Evolutionary conservation across 345 rosid genomes (phyloP).

Genomic region (Ceriops tagal): DNA sequence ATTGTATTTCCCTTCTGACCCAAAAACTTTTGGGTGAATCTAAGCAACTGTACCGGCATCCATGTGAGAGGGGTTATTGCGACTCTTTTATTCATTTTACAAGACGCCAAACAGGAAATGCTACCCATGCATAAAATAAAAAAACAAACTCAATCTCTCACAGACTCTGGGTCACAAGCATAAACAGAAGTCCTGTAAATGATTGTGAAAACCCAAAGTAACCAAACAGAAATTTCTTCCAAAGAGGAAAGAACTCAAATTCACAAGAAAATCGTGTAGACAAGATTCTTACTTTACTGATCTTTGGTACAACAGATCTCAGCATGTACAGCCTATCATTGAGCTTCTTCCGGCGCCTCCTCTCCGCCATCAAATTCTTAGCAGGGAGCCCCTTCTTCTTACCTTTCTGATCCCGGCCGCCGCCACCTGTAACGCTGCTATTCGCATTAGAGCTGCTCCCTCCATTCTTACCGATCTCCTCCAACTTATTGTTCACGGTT

Average conservation of each 20-base stretch:
- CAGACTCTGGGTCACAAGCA: neutral
- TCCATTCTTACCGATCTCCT: conserved; percentile 37
- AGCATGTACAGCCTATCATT: conserved; percentile 71
- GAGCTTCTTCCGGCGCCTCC: conserved; percentile 63
- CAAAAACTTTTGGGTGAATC: conserved; percentile 10
- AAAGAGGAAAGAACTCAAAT: neutral
- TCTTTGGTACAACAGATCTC: conserved; percentile 96
- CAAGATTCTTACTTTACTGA: conserved; percentile 78
- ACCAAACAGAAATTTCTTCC: neutral
- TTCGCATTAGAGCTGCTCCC: conserved; percentile 44
- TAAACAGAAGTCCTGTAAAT: neutral
- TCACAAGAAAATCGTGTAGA: conserved; percentile 23
- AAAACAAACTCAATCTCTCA: neutral
- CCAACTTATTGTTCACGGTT: conserved; percentile 38
- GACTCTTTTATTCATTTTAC: neutral
- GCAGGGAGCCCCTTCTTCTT: conserved; percentile 64
- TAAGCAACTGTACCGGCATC: neutral
- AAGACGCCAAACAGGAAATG: conserved; percentile 10
- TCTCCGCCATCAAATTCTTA: conserved; percentile 66
- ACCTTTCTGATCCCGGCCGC: conserved; percentile 38
- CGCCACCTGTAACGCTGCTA: conserved; percentile 37
- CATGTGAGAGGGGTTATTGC: conserved; percentile 29
- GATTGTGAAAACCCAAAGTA: conserved; percentile 11
- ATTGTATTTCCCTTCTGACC: neutral
- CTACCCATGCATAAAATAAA: neutral